phyloP scores from a whole-genome alignment of 2,329 filamentous ascomycete genomes.

The Aplosporella prunicola region DNA sequence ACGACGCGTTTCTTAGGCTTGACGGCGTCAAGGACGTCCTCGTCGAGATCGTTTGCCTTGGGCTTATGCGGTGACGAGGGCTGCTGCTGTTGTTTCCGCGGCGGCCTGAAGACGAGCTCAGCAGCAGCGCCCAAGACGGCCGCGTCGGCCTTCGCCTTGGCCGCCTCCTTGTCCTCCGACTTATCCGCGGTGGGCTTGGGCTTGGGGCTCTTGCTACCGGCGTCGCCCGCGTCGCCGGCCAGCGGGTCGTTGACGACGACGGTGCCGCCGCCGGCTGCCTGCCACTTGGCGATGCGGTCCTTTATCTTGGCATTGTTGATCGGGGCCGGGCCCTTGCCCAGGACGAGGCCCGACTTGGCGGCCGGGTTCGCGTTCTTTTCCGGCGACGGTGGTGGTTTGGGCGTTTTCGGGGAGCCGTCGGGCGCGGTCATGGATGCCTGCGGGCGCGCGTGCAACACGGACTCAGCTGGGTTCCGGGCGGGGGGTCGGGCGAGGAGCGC shows the following conservation, averaged over 20 bases:
- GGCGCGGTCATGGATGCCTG: conserved; percentile 10
- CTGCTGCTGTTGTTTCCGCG: conserved; percentile 11
- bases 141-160: conserved; percentile 6
- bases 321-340: conserved; percentile 32
- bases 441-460: not conserved
- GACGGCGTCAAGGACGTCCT: conserved; percentile 41
- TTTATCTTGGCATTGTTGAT: conserved; percentile 45
- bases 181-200: conserved; percentile 1
- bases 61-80: conserved; percentile 19
- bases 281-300: conserved; percentile 76
- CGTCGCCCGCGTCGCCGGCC: not conserved
- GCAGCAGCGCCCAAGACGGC: conserved; percentile 13
- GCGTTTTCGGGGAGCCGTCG: conserved; percentile 19
- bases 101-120: not conserved
- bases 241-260: conserved; percentile 6
- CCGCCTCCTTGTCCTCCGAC: not conserved
- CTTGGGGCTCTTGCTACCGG: conserved; percentile 2
- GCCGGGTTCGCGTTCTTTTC: conserved; percentile 2
- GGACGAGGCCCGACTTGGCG: conserved; percentile 26
- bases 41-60: conserved; percentile 31
- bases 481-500: not conserved
- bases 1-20: conserved; percentile 86
- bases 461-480: not conserved
- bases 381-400: conserved; percentile 13
- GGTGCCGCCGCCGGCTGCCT: conserved; percentile 63